A percentile compares a stretch with the other conserved stretches of the same genome.
These are phyloP conservation scores for Phalaenopsis hybrid DNA, from an alignment of 116 monocot species.

Conservation along the genomic window DNA sequence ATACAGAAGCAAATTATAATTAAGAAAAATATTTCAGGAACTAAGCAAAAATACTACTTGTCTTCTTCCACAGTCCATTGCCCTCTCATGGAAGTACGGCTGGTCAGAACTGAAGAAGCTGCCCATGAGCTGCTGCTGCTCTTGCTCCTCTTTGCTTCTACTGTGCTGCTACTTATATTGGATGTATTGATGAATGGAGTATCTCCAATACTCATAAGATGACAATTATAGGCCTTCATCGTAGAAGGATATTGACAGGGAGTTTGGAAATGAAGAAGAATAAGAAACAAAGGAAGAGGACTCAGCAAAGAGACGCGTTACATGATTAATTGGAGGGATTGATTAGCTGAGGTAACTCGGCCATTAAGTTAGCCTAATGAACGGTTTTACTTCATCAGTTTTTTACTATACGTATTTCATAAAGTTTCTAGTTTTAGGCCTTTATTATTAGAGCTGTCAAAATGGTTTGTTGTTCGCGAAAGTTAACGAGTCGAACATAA, in stretches of 20 bases:
- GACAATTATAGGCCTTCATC: neutral
- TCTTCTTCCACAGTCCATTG: slow-evolving; percentile 76
- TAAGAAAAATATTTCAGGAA: neutral
- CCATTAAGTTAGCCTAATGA: neutral
- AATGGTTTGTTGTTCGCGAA: too few relatives aligned
- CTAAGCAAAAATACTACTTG: slow-evolving; percentile 22
- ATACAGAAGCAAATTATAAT: neutral
- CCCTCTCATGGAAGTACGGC: slow-evolving; percentile 33
- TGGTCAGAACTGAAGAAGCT: slow-evolving; percentile 14
- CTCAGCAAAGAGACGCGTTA: neutral
- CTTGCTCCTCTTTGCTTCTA: slow-evolving; percentile 8
- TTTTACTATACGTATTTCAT: neutral
- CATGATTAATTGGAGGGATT: neutral
- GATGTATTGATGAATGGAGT: neutral
- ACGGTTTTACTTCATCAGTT: neutral
- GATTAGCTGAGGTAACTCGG: neutral
- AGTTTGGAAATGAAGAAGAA: neutral
- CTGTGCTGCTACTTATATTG: neutral
- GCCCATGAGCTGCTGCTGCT: slow-evolving; percentile 5
- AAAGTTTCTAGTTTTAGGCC: neutral
- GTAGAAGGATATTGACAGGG: neutral
- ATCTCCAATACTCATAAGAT: slow-evolving; percentile 10
- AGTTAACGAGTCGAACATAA: too few relatives aligned
- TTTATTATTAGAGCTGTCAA: neutral
- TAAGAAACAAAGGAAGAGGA: neutral